Evolutionary conservation across 441 rosid species (phyloP).

Genomic region (Erodium texanum): DNA sequence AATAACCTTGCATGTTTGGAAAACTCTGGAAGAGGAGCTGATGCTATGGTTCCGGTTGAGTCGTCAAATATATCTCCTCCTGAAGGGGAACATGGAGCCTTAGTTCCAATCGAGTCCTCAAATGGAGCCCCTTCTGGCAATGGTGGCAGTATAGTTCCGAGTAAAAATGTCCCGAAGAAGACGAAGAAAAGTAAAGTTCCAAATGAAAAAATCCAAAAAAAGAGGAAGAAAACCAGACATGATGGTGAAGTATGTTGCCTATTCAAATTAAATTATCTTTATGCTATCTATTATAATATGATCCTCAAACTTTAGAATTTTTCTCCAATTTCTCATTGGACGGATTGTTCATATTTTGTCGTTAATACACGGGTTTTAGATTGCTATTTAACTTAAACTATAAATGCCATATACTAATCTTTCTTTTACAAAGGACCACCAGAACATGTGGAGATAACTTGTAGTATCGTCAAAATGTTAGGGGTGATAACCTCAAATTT

Average conservation of each 20-base stretch:
- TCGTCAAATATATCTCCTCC: neutral
- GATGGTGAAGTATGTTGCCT: conserved; percentile 24
- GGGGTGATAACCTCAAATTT: neutral
- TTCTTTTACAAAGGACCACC: neutral
- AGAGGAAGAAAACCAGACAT: conserved; percentile 20
- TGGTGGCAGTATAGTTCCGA: conserved; percentile 12
- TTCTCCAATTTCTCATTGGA: neutral
- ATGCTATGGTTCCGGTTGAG: conserved; percentile 5
- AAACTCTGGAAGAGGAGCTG: conserved; percentile 12
- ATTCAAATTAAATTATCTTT: conserved; percentile 1
- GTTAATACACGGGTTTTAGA: neutral
- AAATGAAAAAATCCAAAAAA: conserved; percentile 17
- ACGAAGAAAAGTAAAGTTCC: neutral
- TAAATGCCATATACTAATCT: neutral
- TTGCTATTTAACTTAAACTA: neutral
- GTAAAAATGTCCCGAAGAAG: neutral
- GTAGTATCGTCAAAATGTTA: neutral
- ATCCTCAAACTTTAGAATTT: neutral
- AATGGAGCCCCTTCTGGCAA: conserved; percentile 5
- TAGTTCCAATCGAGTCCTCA: neutral
- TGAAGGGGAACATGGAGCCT: neutral
- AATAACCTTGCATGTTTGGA: conserved; percentile 2
- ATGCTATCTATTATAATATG: neutral
- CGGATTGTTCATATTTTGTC: neutral
- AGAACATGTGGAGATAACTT: neutral